Evolutionary conservation across 2,329 filamentous ascomycete species (phyloP), one percentile per base, ranked within the genome.

Genomic region (Diaporthe helianthi): DNA sequence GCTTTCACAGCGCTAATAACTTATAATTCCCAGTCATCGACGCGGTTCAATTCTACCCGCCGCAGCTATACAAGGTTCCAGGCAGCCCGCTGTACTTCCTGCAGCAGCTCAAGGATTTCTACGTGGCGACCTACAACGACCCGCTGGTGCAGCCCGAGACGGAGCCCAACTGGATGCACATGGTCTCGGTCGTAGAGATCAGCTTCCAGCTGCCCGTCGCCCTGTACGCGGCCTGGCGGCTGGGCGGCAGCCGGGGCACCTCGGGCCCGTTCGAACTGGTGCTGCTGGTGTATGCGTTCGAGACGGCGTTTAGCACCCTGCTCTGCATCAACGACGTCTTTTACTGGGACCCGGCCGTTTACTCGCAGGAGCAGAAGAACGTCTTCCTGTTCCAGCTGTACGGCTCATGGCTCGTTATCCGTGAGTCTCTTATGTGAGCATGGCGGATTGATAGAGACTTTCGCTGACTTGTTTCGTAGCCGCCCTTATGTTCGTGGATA

Each of bases 41-140:
- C 73, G 82, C 86, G 58, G 82, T 86, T 44, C 80, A 82, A 38
- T 81, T 86, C 72, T 88, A 87, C 75, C 87, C 87, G 1, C 69
- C 74, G 2, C 78, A 76, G 61, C 80, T 88, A 54, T 86, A 82
- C 77, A 74, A 78, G 3, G 69, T 79, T 0, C 74, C 80, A 0
- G 78, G 76, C 5, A 76, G 82, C 0, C 86, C 86, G 0, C 78
- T 88, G 8, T 82, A 86, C 76, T 79, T 83, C 72, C 78, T 87
- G 54, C 76, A 81, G 71, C 68, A 77, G 44, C 75, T 87, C 69
- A 83, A 85, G 69, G 70, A 78, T 4, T 81, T 79, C 73, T 88
- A 88, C 77, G 76, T 84, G 52, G 70, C 76, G 44, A 78, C 78
- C 13, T 84, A 84, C 73, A 84, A 85, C 68, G 87, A 89, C 76